Evolutionary conservation across 192 early-diverging fungal genomes (phyloP).

Genomic region (Coemansia sp.): DNA sequence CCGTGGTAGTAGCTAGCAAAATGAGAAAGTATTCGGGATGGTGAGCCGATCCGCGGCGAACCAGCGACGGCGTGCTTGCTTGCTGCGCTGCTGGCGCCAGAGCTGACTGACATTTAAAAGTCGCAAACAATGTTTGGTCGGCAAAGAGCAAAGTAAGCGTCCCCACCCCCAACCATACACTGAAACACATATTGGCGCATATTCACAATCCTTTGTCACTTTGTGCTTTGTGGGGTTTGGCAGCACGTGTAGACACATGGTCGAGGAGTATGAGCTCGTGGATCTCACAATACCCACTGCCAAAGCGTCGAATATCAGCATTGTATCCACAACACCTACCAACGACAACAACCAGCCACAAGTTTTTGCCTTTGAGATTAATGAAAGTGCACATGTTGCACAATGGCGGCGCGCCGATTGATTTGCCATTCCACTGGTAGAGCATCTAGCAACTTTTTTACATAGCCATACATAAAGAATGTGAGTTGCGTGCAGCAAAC

Average conservation of each 20-base stretch:
- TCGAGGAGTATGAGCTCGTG: neutral
- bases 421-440: neutral
- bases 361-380: slow-evolving; percentile 3
- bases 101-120: slow-evolving; percentile 41
- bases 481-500: neutral
- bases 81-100: slow-evolving; percentile 42
- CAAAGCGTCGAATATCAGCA: neutral
- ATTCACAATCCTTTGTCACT: neutral
- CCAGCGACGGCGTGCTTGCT: slow-evolving; percentile 32
- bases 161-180: neutral
- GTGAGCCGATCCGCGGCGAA: slow-evolving; percentile 30
- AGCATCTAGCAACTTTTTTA: neutral
- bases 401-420: neutral
- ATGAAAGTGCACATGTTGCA: slow-evolving; percentile 4
- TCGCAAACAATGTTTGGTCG: neutral
- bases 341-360: neutral
- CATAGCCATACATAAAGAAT: neutral
- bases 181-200: neutral
- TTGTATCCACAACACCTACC: neutral
- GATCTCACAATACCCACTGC: neutral
- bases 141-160: neutral
- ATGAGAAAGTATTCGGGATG: slow-evolving; percentile 43
- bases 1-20: neutral
- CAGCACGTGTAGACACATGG: neutral
- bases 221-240: neutral